A percentile compares a stretch with the other conserved stretches of the same genome.
phyloP scores from a whole-genome alignment of 306 rosid species.

The Begonia peltatifolia region DNA sequence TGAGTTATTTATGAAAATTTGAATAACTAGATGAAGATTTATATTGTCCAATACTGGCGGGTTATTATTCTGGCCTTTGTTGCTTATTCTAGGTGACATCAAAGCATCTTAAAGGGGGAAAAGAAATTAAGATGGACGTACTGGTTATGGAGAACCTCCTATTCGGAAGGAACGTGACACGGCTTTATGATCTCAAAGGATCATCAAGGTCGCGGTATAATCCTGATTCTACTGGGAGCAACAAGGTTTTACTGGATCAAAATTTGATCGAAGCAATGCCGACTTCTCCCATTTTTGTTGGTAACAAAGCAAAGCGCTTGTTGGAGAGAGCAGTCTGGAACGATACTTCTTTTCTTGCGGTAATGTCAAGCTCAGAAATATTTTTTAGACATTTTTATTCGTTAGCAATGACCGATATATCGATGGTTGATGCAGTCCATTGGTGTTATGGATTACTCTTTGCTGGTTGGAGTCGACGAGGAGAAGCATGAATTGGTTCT shows the following conservation, averaged over 20 bases:
- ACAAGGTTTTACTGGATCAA: slow-evolving; percentile 84
- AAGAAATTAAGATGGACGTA: slow-evolving; percentile 65
- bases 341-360: slow-evolving; percentile 89
- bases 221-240: slow-evolving; percentile 63
- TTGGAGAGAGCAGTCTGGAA: slow-evolving; percentile 98
- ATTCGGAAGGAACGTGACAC: slow-evolving; percentile 56
- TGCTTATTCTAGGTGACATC: slow-evolving; percentile 33
- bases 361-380: slow-evolving; percentile 13
- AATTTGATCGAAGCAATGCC: slow-evolving; percentile 98
- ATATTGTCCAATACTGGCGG: too few relatives aligned
- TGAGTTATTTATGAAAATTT: too few relatives aligned
- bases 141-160: slow-evolving; percentile 97
- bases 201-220: slow-evolving; percentile 83
- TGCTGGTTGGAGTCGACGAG: slow-evolving; percentile 91
- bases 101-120: slow-evolving; percentile 82
- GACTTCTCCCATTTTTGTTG: slow-evolving; percentile 87
- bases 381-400: slow-evolving; percentile 11
- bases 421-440: slow-evolving; percentile 45
- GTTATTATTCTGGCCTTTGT: too few relatives aligned
- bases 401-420: slow-evolving; percentile 1
- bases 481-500: slow-evolving; percentile 81
- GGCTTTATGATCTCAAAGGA: slow-evolving; percentile 91
- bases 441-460: slow-evolving; percentile 93
- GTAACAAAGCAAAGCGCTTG: slow-evolving; percentile 77
- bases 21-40: too few relatives aligned